These are phyloP conservation scores for Colletotrichum navitas DNA, from an alignment of 2,329 filamentous ascomycete species.

Conservation along the genomic window DNA sequence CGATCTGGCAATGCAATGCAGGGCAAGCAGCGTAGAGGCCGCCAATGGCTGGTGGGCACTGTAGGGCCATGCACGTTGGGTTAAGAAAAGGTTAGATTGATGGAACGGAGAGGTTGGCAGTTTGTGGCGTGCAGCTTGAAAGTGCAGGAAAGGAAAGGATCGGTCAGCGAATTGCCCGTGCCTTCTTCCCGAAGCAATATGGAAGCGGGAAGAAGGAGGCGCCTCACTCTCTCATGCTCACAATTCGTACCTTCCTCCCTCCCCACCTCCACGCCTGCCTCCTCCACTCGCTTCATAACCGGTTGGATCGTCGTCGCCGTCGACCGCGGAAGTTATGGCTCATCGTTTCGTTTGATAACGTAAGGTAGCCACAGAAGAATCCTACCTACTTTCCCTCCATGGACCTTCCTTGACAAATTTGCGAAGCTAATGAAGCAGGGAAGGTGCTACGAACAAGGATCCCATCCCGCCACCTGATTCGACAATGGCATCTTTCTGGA, in stretches of 20 bases:
- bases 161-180: constrained; percentile 32
- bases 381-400: background rate
- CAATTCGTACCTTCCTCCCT: background rate
- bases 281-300: background rate
- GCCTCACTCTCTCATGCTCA: background rate
- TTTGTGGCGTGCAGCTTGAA: background rate
- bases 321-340: background rate
- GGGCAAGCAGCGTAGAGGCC: background rate
- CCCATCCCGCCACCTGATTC: constrained; percentile 27
- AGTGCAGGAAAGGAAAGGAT: constrained; percentile 5
- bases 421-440: constrained; percentile 10
- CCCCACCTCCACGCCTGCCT: background rate
- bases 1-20: constrained; percentile 25
- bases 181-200: constrained; percentile 24
- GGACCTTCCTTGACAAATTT: constrained; percentile 9
- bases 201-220: constrained; percentile 21
- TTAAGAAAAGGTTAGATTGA: constrained; percentile 16
- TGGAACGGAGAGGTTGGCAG: constrained; percentile 12
- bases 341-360: background rate
- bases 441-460: constrained; percentile 19
- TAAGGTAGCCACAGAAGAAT: background rate
- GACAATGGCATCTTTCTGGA: constrained; percentile 36
- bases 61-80: constrained; percentile 14
- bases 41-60: background rate
- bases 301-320: background rate